Base-by-base conservation (phyloP, 495 filamentous ascomycete genomes). In the Chaetomidium leptoderma region DNA sequence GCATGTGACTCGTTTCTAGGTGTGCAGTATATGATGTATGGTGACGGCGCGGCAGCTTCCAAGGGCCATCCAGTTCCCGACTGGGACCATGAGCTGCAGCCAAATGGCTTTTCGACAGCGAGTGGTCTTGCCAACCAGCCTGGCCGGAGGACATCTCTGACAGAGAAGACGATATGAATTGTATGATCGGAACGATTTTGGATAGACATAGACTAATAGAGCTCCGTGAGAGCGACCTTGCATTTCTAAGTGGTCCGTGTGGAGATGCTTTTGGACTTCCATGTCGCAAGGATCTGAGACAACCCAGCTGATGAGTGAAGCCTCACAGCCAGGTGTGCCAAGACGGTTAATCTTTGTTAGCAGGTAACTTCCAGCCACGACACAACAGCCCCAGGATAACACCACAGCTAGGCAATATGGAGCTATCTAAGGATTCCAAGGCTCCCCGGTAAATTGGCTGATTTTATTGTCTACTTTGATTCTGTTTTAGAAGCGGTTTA, bases 1-100 rank as follows among this genome's bases (percentile, higher is more conserved):
- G 69, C 77, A 7, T 95, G 95, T 69, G 93, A 98, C 74, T 66
- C 78, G 27, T 88, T 89, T 56, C 76, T 97, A 56, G 93, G 91
- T 14, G 64, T 89, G 21, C 95, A 98, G 68, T 97, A 90, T 68
- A 86, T 80, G 71, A 81, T 89, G 75, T 98, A 88, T 65, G 90
- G 89, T 6, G 79, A 82, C 35, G 80, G 82, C 19, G 69, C 67
- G 42, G 60, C 63, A 3, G 47, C 62, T 27, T 54, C 65, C 29
- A 63, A 71, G 43, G 58, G 57, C 16, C 57, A 65, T 24, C 35
- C 49, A 3, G n/a, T 65, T 23, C 23, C 62, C 0, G 37, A 54
- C 27, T 66, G 63, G 61, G 14, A 45, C 3, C 33, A 42, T 26
- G 53, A 54, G 27, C 39, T 57, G 36, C 43, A 45, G 21, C 33